Evolutionary conservation across 1,139 yeast genomes (phyloP).

Genomic region (Zygosaccharomyces pseudobailii): DNA sequence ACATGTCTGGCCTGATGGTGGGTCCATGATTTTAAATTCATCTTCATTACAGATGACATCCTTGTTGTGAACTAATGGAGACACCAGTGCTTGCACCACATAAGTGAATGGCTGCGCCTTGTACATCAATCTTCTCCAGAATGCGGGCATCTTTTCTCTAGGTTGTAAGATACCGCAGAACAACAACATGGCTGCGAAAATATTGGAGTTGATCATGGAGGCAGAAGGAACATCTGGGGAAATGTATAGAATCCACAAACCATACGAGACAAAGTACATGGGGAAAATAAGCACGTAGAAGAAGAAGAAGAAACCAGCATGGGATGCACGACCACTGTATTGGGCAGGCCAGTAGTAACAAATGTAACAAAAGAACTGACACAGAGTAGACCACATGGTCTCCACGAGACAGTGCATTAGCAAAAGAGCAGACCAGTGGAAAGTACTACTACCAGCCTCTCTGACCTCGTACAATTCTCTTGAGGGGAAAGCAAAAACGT

Average conservation of each 20-base stretch:
- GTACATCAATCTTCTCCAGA: constrained; percentile 54
- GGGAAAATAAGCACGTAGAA: constrained; percentile 43
- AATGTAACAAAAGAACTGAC: constrained; percentile 39
- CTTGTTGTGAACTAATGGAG: constrained; percentile 42
- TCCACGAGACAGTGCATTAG: constrained; percentile 41
- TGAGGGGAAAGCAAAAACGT: constrained; percentile 42
- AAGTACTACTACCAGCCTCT: constrained; percentile 58
- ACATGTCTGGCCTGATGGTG: constrained; percentile 49
- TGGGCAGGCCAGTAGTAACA: constrained; percentile 43
- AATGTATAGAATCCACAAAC: constrained; percentile 45
- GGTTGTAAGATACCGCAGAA: constrained; percentile 60
- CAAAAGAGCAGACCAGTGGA: constrained; percentile 50
- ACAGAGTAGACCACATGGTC: constrained; percentile 43
- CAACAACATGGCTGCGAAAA: constrained; percentile 44
- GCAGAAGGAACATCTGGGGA: constrained; percentile 50
- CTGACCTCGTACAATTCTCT: constrained; percentile 57
- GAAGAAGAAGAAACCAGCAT: constrained; percentile 43
- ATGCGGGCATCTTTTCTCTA: constrained; percentile 45
- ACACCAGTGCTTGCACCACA: constrained; percentile 45
- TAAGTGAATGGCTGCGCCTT: constrained; percentile 53
- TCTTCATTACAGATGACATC: constrained; percentile 41
- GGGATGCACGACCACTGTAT: constrained; percentile 37
- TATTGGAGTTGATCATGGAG: constrained; percentile 42
- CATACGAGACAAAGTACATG: constrained; percentile 44
- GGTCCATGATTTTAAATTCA: constrained; percentile 46